Evolutionary conservation across 2,329 filamentous ascomycete species (phyloP), one percentile per base, ranked within the genome.

Genomic region (Neoarthrinium moseri): DNA sequence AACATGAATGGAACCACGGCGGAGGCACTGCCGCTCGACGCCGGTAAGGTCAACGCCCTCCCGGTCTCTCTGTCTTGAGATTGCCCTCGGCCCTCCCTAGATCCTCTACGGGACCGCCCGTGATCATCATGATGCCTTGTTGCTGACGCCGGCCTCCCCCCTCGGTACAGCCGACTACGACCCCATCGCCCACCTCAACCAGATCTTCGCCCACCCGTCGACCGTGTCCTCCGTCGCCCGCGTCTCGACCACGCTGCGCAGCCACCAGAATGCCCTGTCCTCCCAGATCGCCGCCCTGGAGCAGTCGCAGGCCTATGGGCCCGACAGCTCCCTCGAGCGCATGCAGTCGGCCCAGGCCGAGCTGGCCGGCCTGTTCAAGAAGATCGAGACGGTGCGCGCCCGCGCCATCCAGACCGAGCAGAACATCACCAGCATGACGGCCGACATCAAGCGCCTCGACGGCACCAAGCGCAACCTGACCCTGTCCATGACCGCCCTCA

Each of bases 341-440:
- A 96, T 99, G 73, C 88, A 95, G 70, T 83, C 86, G 41, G 91
- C 94, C 35, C 92, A 96, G 71, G 80, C 83, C 46, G 94, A 97
- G 70, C 82, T 99, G 51, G 87, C 87, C 15, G 85, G 87, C 56
- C 83, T 99, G 30, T 96, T 99, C 75, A 83, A 84, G 59, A 95
- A 95, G 71, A 96, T 99, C 65, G 92, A 97, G 66, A 88, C 85
- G 54, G 92, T 99, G 45, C 88, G 91, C 45, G 86, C 86, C 58
- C 84, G 92, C 43, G 94, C 94, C 29, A 81, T 95, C 57, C 84
- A 91, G 74, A 97, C 94, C 17, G 94, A 99, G 69, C 86, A 91
- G 65, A 87, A 91, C 55, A 99, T 99, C 63, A 96, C 92, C 37
- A 91, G 91, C 56, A 99, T 99, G 94, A 99, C 94, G 50, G 91